Evolutionary conservation across 306 rosid species (phyloP), one percentile per base, ranked within the genome.

Genomic region (Lithocarpus polystachyus): DNA sequence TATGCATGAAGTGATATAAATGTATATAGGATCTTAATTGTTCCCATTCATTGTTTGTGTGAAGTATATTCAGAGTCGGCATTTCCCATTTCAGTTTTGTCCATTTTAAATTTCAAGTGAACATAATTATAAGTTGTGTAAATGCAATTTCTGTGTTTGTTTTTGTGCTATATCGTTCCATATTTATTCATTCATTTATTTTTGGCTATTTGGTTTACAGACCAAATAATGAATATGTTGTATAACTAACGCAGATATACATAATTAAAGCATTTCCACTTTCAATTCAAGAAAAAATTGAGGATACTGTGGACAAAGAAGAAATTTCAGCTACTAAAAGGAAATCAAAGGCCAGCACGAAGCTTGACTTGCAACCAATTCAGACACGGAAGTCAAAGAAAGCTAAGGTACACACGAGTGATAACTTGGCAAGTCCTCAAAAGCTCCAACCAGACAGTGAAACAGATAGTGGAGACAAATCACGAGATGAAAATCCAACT

Each of bases 221-320:
- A 55, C 71, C 20, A n/a, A 71, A 68, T 76, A 54, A 55, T 20
- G 61, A 26, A 29, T 59, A 48, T 70, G 26, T 15, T 68, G 43
- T 70, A 26, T 3, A 23, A 23, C 71, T 51, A n/a, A 55, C 68
- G 78, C 93, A 92, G 94, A 57, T 92, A 71, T 84, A 86, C 83
- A 87, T 84, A 62, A 65, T 81, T 37, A 90, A 71, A 77, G 97
- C 88, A 67, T 82, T 81, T 73, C 82, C 85, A 69, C 28, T 72
- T 62, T 70, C 75, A 61, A 59, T 37, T 78, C 82, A 80, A 81
- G 82, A 76, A 51, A 11, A 61, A 13, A 71, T 73, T 72, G 59
- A 61, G 51, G 71, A 74, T 20, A 24, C n/a, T 24, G 75, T 9
- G 23, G 59, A 48, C 59, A 79, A 80, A 75, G 88, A 76, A 68